Evolutionary conservation across 1,284 basidiomycete species (phyloP).

Genomic region (Apiotrichum porosum): DNA sequence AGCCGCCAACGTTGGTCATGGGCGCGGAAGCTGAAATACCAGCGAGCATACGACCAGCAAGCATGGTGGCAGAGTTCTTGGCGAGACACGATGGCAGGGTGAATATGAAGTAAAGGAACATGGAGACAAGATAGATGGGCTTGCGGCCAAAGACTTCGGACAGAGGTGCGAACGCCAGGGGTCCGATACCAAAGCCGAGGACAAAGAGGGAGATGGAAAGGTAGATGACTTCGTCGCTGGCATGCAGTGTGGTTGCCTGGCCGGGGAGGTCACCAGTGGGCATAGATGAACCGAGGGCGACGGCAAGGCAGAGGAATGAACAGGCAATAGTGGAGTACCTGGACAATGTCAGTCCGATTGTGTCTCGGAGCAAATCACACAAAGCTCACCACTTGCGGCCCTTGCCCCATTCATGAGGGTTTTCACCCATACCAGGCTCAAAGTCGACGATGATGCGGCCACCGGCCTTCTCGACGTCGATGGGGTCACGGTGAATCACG

Average conservation of each 20-base stretch:
- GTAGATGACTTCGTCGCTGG: conserved; percentile 45
- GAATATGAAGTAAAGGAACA: conserved; percentile 49
- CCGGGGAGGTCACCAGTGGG: conserved; percentile 49
- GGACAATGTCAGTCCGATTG: not conserved
- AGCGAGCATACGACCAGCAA: conserved; percentile 51
- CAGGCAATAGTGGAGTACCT: conserved; percentile 31
- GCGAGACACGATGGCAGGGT: conserved; percentile 51
- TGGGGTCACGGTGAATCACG: not conserved
- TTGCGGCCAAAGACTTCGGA: conserved; percentile 45
- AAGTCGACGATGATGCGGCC: conserved; percentile 31
- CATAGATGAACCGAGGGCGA: conserved; percentile 50
- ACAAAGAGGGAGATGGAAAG: conserved; percentile 52
- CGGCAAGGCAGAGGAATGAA: conserved; percentile 32
- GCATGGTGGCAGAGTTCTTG: conserved; percentile 49
- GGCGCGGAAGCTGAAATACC: conserved; percentile 50
- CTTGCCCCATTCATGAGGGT: conserved; percentile 34
- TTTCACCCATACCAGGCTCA: conserved; percentile 24
- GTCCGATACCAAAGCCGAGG: conserved; percentile 50
- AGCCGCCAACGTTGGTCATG: conserved; percentile 51
- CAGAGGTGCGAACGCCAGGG: conserved; percentile 45
- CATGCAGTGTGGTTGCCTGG: conserved; percentile 40
- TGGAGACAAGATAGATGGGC: conserved; percentile 47
- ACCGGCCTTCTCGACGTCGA: conserved; percentile 10
- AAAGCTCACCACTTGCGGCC: conserved; percentile 31
- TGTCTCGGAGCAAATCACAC: too few relatives aligned